Conservation (phyloP, 2,329 filamentous ascomycete species). For the Penicillium sp. region DNA sequence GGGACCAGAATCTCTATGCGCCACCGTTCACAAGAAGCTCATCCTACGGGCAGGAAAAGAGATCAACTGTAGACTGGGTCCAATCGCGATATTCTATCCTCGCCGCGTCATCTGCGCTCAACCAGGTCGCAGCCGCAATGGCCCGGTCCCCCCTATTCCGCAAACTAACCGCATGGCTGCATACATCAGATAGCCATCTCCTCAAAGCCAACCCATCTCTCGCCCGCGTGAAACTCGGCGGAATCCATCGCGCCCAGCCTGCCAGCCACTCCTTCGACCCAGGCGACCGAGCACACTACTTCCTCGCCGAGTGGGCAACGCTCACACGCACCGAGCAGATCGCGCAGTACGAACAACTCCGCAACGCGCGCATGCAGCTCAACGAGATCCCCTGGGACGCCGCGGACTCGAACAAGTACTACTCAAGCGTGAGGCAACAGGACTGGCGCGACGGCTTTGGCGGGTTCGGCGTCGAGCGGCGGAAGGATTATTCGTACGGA, state of each 20-base stretch:
- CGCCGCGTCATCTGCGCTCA: slow-evolving; percentile 37
- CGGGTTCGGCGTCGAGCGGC: not conserved
- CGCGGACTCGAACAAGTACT: not conserved
- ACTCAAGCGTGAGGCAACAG: not conserved
- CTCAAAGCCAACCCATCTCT: slow-evolving; percentile 9
- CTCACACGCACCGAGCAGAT: not conserved
- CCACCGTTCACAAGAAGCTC: not conserved
- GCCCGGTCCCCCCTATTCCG: slow-evolving; percentile 33
- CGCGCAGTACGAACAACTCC: not conserved
- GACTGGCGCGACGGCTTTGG: no score
- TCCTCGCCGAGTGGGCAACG: slow-evolving; percentile 10
- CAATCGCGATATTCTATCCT: slow-evolving; percentile 43
- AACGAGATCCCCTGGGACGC: not conserved
- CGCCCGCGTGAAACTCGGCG: slow-evolving; percentile 44
- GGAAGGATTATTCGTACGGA: not conserved
- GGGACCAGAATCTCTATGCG: slow-evolving; percentile 45
- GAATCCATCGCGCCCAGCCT: slow-evolving; percentile 50
- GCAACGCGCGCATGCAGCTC: slow-evolving; percentile 6
- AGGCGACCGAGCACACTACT: not conserved
- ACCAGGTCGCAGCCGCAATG: slow-evolving; percentile 44
- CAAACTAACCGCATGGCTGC: slow-evolving; percentile 36
- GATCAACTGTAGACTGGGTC: slow-evolving; percentile 33
- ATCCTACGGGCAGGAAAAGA: not conserved
- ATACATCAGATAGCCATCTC: slow-evolving; percentile 35
- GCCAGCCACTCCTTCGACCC: slow-evolving; percentile 45